These are phyloP conservation scores for Fragilaria crotonensis DNA, from an alignment of 108 stramenopile genomes.

Conservation along the genomic window DNA sequence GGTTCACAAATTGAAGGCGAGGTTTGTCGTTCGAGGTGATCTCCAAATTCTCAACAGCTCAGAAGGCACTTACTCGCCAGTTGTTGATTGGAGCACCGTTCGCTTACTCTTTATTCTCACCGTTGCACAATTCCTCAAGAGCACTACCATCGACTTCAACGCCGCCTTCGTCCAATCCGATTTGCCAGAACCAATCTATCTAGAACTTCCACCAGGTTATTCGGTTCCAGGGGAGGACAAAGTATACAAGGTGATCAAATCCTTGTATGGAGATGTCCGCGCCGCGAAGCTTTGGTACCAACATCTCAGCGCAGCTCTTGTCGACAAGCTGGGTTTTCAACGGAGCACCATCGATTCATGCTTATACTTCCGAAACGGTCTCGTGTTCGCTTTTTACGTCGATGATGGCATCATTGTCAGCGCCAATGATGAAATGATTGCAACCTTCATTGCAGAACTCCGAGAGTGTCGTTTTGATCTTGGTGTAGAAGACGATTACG, in stretches of 20 bases:
- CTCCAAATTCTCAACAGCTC: slow-evolving; percentile 19
- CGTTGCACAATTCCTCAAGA: neutral
- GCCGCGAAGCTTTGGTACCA: slow-evolving; percentile 15
- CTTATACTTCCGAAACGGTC: slow-evolving; percentile 10
- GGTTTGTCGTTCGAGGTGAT: slow-evolving; percentile 47
- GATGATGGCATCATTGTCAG: slow-evolving; percentile 20
- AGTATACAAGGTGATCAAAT: no score
- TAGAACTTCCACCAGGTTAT: slow-evolving; percentile 15
- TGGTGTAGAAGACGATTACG: slow-evolving; percentile 10
- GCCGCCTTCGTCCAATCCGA: slow-evolving; percentile 15
- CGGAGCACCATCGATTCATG: slow-evolving; percentile 28
- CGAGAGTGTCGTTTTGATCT: slow-evolving; percentile 7
- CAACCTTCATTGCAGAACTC: no score
- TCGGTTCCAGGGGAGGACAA: no score
- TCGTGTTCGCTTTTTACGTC: slow-evolving; percentile 24
- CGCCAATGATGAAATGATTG: no score
- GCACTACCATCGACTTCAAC: neutral
- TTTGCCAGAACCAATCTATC: slow-evolving; percentile 12
- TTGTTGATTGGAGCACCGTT: slow-evolving; percentile 35
- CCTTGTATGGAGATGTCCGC: slow-evolving; percentile 7
- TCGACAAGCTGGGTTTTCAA: slow-evolving; percentile 3
- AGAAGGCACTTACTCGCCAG: slow-evolving; percentile 39
- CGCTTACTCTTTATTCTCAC: slow-evolving; percentile 7
- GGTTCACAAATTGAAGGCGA: slow-evolving; percentile 42
- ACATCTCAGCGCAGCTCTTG: slow-evolving; percentile 1